phyloP scores from a whole-genome alignment of 257 asterid genomes.

The Nicotiana attenuata region DNA sequence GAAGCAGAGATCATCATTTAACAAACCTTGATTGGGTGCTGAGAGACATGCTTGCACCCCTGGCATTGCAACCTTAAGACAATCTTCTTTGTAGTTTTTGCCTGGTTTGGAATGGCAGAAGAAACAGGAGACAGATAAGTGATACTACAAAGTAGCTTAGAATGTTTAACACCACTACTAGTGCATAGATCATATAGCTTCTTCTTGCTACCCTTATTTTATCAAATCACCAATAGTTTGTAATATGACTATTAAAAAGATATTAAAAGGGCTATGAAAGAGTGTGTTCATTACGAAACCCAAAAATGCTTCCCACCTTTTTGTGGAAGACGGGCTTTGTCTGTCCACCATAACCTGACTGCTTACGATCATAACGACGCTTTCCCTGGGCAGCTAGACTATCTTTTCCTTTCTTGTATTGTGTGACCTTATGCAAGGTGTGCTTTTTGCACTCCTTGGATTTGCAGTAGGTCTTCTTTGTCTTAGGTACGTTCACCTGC shows the following conservation, averaged over 20 bases:
- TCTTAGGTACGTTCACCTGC: background rate
- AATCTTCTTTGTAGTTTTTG: background rate
- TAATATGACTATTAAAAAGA: background rate
- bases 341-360: background rate
- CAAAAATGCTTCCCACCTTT: background rate
- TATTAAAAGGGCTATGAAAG: background rate
- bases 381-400: background rate
- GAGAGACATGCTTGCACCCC: too few relatives aligned
- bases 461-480: background rate
- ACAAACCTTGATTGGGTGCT: background rate
- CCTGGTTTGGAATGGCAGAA: background rate
- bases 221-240: background rate
- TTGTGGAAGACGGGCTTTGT: background rate
- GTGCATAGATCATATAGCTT: background rate
- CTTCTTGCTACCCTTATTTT: background rate
- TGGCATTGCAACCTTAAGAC: too few relatives aligned
- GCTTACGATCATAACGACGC: background rate
- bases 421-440: background rate
- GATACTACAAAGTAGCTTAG: background rate
- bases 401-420: background rate
- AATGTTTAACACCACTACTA: background rate
- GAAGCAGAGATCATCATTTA: background rate
- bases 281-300: background rate
- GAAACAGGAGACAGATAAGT: background rate
- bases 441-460: background rate